phyloP scores from a whole-genome alignment of 2,329 filamentous ascomycete genomes.

The Fusarium beomiforme region DNA sequence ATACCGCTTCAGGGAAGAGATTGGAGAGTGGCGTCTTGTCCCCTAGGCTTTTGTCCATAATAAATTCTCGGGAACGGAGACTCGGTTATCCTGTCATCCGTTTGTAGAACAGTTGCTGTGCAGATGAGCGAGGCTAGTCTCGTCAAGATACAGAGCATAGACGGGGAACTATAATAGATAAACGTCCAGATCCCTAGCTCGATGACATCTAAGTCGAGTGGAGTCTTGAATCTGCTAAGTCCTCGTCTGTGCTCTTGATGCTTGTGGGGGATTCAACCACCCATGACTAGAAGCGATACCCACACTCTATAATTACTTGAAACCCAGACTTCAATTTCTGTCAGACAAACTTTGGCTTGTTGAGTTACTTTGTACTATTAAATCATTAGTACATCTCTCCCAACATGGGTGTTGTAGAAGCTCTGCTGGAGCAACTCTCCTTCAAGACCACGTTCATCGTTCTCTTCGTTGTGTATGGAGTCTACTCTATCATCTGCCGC shows the following conservation, averaged over 20 bases:
- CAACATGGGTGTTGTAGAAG: slow-evolving; percentile 62
- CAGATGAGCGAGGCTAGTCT: slow-evolving; percentile 1
- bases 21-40: slow-evolving; percentile 26
- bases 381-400: neutral
- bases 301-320: neutral
- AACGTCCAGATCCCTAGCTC: neutral
- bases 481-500: slow-evolving; percentile 52
- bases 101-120: neutral
- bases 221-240: neutral
- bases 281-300: neutral
- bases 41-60: neutral
- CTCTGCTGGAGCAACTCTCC: slow-evolving; percentile 56
- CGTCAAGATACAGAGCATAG: neutral
- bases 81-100: slow-evolving; percentile 23
- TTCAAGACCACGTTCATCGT: slow-evolving; percentile 51
- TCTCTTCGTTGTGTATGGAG: slow-evolving; percentile 49
- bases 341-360: neutral
- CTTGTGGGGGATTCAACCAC: neutral
- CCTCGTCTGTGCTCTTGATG: neutral
- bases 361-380: neutral
- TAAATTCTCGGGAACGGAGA: slow-evolving; percentile 12
- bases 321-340: neutral
- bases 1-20: slow-evolving; percentile 10
- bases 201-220: neutral
- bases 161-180: slow-evolving; percentile 2